These are phyloP conservation scores for Neolentinus lepideus DNA, from an alignment of 1,284 basidiomycete genomes.

Conservation along the genomic window DNA sequence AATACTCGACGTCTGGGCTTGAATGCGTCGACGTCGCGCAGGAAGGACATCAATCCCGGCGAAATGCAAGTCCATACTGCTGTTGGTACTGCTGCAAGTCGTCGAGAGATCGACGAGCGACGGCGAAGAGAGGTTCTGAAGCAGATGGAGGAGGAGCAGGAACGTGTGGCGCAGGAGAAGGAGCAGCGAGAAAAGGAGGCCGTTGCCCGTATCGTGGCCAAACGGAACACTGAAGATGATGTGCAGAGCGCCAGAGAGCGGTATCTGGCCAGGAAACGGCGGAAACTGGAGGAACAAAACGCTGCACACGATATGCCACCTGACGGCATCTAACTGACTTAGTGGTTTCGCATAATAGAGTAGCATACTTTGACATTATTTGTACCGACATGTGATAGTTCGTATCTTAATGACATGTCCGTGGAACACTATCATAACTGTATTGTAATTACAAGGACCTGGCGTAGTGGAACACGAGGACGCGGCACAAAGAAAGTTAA, in stretches of 20 bases:
- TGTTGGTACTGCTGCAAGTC: slow-evolving; percentile 73
- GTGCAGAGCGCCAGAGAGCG: slow-evolving; percentile 70
- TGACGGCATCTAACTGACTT: neutral
- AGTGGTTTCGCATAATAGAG: neutral
- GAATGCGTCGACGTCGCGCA: slow-evolving; percentile 19
- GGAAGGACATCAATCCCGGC: slow-evolving; percentile 22
- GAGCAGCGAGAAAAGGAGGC: slow-evolving; percentile 53
- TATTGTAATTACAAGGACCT: too few relatives aligned
- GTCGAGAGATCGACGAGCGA: slow-evolving; percentile 76
- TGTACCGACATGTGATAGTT: neutral
- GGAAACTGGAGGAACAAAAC: slow-evolving; percentile 52
- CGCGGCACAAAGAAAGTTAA: too few relatives aligned
- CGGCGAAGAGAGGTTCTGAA: slow-evolving; percentile 64
- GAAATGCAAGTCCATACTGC: slow-evolving; percentile 52
- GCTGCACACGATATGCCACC: slow-evolving; percentile 7
- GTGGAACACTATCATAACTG: neutral
- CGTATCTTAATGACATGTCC: neutral
- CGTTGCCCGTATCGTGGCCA: slow-evolving; percentile 44
- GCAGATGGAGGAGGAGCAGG: slow-evolving; percentile 69
- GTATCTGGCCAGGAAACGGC: slow-evolving; percentile 75
- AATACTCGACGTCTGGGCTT: slow-evolving; percentile 63
- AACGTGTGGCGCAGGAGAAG: slow-evolving; percentile 50
- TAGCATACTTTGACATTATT: neutral
- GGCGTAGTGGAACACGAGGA: too few relatives aligned
- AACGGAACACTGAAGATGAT: slow-evolving; percentile 65